phyloP scores from a whole-genome alignment of 805 yeast genomes.

The Jamesozyma hellenica region DNA sequence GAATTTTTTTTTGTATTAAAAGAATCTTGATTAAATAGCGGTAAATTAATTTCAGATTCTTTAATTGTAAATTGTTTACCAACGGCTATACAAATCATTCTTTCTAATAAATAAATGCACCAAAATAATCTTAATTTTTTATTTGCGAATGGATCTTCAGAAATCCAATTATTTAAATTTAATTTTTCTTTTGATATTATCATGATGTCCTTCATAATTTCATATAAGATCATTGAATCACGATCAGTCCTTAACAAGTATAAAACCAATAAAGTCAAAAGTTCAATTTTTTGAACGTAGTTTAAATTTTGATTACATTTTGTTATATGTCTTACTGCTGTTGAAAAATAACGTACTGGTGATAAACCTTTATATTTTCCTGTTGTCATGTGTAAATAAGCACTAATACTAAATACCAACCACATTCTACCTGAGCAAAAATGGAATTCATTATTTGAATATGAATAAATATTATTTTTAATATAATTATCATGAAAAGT shows the following conservation, averaged over 20 bases:
- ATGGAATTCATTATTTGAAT: conserved; percentile 33
- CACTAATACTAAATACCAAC: conserved; percentile 43
- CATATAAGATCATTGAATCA: conserved; percentile 45
- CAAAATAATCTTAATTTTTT: conserved; percentile 48
- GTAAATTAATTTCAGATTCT: conserved; percentile 42
- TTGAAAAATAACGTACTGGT: conserved; percentile 47
- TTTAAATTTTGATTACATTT: conserved; percentile 34
- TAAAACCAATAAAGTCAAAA: conserved; percentile 41
- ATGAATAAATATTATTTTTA: conserved; percentile 32
- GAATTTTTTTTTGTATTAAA: conserved; percentile 16
- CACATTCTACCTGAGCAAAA: conserved; percentile 47
- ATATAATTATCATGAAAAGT: conserved; percentile 42
- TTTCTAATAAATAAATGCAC: conserved; percentile 51
- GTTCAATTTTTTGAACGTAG: conserved; percentile 40
- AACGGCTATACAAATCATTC: conserved; percentile 53
- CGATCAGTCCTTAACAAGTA: conserved; percentile 52
- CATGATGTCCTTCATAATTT: conserved; percentile 45
- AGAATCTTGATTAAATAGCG: conserved; percentile 38
- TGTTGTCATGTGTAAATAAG: conserved; percentile 43
- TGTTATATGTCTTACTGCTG: conserved; percentile 48
- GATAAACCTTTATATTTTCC: conserved; percentile 46
- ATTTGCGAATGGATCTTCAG: conserved; percentile 23
- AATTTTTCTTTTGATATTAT: conserved; percentile 29
- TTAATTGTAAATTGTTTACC: conserved; percentile 45
- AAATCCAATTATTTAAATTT: conserved; percentile 20